Evolutionary conservation across 2,329 filamentous ascomycete species (phyloP), one percentile per base, ranked within the genome.

Genomic region (Bipolaris victoriae): DNA sequence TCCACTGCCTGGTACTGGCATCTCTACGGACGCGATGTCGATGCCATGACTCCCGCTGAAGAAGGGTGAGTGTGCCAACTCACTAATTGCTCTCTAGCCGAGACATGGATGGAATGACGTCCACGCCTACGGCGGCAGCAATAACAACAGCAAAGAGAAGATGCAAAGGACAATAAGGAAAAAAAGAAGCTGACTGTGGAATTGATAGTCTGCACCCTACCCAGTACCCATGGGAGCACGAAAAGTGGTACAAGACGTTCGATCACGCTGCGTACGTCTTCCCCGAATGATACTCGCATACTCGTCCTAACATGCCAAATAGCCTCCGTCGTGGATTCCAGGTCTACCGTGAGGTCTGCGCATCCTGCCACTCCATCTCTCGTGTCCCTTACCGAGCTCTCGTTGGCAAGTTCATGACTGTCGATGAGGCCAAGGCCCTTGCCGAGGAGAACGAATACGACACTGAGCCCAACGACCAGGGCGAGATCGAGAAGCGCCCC

Each of bases 361-460:
- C 93, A 62, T 92, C 92, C 72, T 99, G 95, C 87, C 95, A 99
- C 86, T 99, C 95, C 63, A 89, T 99, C 64, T 89, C 84, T 80
- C 91, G 95, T 83, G 88, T 99, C 58, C 94, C 95, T 59, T 99
- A 96, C 87, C 92, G 95, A 79, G 76, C 90, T 57, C 86, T 98
- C 62, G 95, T 99, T 74, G 95, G 95, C 78, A 87, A 87, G 66
- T 85, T 96, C 79, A 87, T 97, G 86, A 99, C 95, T 58, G 92
- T 97, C 76, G 93, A 98, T 75, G 95, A 99, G 85, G 95, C 92
- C 84, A 99, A 98, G 87, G 91, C 86, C 45, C 84, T 98, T 78
- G 95, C 95, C 70, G 95, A 99, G 81, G 93, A 97, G 85, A 91
- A 97, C 83, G 95, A 99, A 82, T 99, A 97, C 84, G 94, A 97